phyloP scores from a whole-genome alignment of 352 stramenopile species.

The Phytophthora pseudosyringae region DNA sequence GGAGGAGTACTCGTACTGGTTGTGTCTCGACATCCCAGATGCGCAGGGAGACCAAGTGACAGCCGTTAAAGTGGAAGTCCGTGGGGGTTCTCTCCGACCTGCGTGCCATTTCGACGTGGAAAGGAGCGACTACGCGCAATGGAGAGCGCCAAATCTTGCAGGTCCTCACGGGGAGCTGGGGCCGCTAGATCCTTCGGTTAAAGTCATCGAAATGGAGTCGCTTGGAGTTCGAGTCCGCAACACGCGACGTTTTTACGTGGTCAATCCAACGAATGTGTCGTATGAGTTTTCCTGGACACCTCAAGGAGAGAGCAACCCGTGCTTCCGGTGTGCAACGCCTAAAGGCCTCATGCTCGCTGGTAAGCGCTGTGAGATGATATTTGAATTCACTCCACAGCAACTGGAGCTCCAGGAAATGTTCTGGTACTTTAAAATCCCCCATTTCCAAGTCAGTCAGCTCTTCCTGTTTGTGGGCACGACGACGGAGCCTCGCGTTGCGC shows the following conservation, averaged over 20 bases:
- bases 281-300: constrained; percentile 95
- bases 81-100: constrained; percentile 81
- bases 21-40: constrained; percentile 50
- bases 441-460: constrained; percentile 90
- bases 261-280: constrained; percentile 93
- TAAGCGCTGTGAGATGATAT: constrained; percentile 95
- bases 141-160: constrained; percentile 62
- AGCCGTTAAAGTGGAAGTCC: constrained; percentile 60
- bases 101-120: constrained; percentile 95
- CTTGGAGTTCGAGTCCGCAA: constrained; percentile 92
- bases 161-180: constrained; percentile 87
- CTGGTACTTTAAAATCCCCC: constrained; percentile 90
- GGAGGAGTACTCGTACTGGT: constrained; percentile 82
- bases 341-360: constrained; percentile 93
- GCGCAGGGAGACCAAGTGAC: constrained; percentile 1
- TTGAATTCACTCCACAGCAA: constrained; percentile 94
- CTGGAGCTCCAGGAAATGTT: constrained; percentile 92
- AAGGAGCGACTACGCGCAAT: constrained; percentile 87
- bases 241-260: constrained; percentile 92
- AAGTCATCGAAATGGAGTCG: constrained; percentile 93
- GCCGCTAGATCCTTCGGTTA: constrained; percentile 85
- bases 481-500: constrained; percentile 86
- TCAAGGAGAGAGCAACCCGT: constrained; percentile 71
- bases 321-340: constrained; percentile 90
- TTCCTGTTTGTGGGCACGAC: constrained; percentile 94